phyloP scores from a whole-genome alignment of 139 green algal genomes.

The Volvox africanus region DNA sequence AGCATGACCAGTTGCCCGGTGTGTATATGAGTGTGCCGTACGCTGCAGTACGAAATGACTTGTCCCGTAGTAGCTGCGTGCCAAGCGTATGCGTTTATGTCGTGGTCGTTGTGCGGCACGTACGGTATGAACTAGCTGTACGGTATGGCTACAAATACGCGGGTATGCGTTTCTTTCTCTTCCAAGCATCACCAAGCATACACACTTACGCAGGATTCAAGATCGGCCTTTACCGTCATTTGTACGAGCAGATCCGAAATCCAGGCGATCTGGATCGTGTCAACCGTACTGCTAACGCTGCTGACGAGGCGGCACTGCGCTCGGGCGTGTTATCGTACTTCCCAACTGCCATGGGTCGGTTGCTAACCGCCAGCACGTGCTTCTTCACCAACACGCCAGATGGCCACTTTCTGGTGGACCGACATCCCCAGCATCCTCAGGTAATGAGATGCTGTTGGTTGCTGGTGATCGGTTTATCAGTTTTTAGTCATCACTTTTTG shows the following conservation, averaged over 20 bases:
- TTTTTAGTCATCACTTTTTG: no score
- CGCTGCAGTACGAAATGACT: no score
- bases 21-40: no score
- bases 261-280: conserved; percentile 66
- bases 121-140: no score
- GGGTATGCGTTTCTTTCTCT: no score
- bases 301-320: conserved; percentile 67
- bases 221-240: conserved; percentile 66
- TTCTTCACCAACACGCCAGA: conserved; percentile 89
- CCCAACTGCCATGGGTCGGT: conserved; percentile 47
- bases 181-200: no score
- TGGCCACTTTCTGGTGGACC: conserved; percentile 85
- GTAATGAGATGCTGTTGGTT: conserved; percentile 44
- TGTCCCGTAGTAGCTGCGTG: no score
- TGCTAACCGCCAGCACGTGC: conserved; percentile 70
- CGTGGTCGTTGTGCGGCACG: no score
- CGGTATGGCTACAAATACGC: no score
- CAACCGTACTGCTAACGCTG: conserved; percentile 42
- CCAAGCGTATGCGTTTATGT: no score
- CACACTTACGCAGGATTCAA: conserved; percentile 59
- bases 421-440: conserved; percentile 75
- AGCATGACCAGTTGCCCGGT: conserved; percentile 39
- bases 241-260: conserved; percentile 45
- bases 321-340: conserved; percentile 62
- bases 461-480: no score